A percentile compares a stretch with the other conserved stretches of the same genome.
Conservation (phyloP, 345 rosid species). For the Odontarrhena argentea region DNA sequence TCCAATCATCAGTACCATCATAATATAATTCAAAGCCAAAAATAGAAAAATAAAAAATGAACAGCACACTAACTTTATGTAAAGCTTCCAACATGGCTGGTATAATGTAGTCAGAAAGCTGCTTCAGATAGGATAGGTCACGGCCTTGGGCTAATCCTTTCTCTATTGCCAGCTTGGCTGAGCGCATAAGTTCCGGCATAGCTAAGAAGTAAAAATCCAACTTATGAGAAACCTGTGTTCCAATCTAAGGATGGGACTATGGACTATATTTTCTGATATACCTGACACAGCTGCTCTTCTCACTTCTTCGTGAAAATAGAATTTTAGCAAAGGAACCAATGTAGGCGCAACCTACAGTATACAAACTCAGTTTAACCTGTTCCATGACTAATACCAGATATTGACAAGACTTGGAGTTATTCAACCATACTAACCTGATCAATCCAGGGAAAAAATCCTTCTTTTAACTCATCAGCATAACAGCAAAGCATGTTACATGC, state of each 20-base stretch:
- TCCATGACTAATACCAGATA: conserved; percentile 2
- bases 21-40: conserved; percentile 2
- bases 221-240: conserved; percentile 18
- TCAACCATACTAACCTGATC: conserved; percentile 65
- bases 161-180: conserved; percentile 95
- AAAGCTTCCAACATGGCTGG: conserved; percentile 95
- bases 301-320: conserved; percentile 99
- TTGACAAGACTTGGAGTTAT: conserved; percentile 19
- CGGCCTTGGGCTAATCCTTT: conserved; percentile 87
- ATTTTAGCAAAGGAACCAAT: conserved; percentile 92
- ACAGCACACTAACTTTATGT: conserved; percentile 66
- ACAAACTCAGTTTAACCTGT: conserved; percentile 23
- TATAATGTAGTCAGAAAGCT: conserved; percentile 85
- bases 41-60: conserved; percentile 1
- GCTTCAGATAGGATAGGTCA: conserved; percentile 86
- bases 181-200: conserved; percentile 95
- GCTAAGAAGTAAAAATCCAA: conserved; percentile 49
- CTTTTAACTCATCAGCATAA: conserved; percentile 98
- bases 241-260: conserved; percentile 7
- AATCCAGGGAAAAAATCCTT: conserved; percentile 99
- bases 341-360: conserved; percentile 84
- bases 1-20: conserved; percentile 19
- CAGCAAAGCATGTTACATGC: conserved; percentile 99
- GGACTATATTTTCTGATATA: conserved; percentile 31
- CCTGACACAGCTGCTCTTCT: conserved; percentile 99